Percentiles rank a stretch among this genome's conserved stretches.
These are phyloP conservation scores for Trichoderma lentiforme DNA, from an alignment of 2,329 filamentous ascomycete species.

Conservation along the genomic window DNA sequence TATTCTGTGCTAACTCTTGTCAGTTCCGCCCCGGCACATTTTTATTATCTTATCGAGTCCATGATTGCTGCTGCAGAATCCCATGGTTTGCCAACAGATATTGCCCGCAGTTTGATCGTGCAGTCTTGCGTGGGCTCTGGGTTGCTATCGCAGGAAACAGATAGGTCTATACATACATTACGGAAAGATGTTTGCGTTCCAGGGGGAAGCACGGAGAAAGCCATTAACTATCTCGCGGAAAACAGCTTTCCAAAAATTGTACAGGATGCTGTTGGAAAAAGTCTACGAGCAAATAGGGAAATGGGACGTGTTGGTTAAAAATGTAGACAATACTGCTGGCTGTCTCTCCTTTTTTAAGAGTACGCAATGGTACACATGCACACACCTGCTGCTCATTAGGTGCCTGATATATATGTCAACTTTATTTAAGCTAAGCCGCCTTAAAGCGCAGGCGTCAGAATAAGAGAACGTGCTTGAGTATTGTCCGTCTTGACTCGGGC, in stretches of 20 bases:
- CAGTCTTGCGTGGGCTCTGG: constrained; percentile 11
- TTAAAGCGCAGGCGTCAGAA: not conserved
- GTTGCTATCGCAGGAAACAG: not conserved
- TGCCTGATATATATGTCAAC: not conserved
- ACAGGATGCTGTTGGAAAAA: constrained; percentile 1
- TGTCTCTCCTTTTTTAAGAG: not conserved
- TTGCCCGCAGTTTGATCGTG: not conserved
- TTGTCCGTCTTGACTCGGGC: not conserved
- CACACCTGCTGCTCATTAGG: not conserved
- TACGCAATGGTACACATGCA: not conserved
- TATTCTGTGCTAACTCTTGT: not conserved
- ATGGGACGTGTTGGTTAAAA: not conserved
- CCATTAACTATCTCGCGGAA: not conserved
- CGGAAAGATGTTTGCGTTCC: constrained; percentile 3
- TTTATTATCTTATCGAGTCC: constrained; percentile 8
- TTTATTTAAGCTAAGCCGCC: too few relatives aligned
- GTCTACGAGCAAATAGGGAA: constrained; percentile 3
- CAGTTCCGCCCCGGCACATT: constrained; percentile 9
- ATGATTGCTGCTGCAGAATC: not conserved
- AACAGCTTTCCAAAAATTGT: not conserved
- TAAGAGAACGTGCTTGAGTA: not conserved
- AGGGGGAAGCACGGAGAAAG: constrained; percentile 6
- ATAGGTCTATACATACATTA: not conserved
- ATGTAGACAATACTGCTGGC: not conserved
- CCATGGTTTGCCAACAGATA: not conserved